Conservation (phyloP, 108 stramenopile species). For the Mediolabrus comicus region DNA sequence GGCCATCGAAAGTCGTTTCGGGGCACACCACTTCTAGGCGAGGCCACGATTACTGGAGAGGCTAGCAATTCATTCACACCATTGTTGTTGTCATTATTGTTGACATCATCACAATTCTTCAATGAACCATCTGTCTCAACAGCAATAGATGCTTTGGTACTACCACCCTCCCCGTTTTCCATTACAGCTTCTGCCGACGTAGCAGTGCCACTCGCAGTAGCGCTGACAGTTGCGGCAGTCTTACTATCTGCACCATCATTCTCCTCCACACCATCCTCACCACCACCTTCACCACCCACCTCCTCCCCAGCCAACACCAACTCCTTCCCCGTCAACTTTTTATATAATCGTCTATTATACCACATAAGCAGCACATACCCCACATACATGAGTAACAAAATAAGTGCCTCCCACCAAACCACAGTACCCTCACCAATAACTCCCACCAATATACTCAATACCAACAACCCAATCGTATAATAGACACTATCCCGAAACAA, state of each 20-base stretch:
- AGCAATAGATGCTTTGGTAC: neutral
- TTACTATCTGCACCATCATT: neutral
- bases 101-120: neutral
- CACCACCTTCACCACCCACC: conserved; percentile 1
- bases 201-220: neutral
- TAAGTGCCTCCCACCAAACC: conserved; percentile 67
- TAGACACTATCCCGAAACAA: conserved; percentile 75
- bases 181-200: neutral
- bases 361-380: conserved; percentile 80
- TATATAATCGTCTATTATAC: conserved; percentile 62
- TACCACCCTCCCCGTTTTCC: neutral
- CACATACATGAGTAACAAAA: conserved; percentile 76
- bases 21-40: too few relatives aligned
- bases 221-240: neutral
- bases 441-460: conserved; percentile 59
- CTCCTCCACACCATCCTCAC: conserved; percentile 1
- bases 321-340: conserved; percentile 52
- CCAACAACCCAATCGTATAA: conserved; percentile 60
- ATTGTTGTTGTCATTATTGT: neutral
- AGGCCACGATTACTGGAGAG: neutral
- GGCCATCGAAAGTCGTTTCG: conserved; percentile 21
- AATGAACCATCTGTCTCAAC: neutral
- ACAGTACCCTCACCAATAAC: conserved; percentile 48
- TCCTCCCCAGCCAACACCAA: conserved; percentile 21
- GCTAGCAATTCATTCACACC: too few relatives aligned